Conservation (phyloP, 441 rosid species). For the Populus hybrid region DNA sequence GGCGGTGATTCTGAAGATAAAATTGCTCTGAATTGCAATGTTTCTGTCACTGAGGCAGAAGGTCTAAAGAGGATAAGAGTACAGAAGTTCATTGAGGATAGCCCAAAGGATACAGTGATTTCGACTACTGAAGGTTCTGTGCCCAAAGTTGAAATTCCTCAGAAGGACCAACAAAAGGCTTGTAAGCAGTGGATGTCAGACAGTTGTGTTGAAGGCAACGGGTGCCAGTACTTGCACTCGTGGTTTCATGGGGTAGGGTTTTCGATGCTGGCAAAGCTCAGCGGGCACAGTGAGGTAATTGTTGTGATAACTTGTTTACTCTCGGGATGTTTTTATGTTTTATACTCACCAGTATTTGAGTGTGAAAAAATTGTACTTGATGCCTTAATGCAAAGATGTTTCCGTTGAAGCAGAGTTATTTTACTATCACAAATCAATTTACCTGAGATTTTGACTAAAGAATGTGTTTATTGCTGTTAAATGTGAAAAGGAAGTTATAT, state of each 20-base stretch:
- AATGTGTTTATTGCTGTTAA: not conserved
- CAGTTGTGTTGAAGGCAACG: slow-evolving; percentile 46
- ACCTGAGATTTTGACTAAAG: not conserved
- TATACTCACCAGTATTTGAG: not conserved
- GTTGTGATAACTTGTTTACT: not conserved
- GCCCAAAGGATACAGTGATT: not conserved
- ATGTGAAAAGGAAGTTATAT: not conserved
- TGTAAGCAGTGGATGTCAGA: slow-evolving; percentile 47
- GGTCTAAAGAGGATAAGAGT: slow-evolving; percentile 1
- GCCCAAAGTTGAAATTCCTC: not conserved
- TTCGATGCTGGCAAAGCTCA: slow-evolving; percentile 41
- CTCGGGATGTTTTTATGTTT: not conserved
- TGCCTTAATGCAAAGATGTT: not conserved
- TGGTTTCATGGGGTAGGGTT: slow-evolving; percentile 47
- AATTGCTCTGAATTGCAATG: not conserved
- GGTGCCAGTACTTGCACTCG: slow-evolving; percentile 45
- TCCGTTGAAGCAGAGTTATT: not conserved
- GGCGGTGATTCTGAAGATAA: not conserved
- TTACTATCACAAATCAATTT: not conserved
- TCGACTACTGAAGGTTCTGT: not conserved
- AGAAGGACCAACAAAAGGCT: slow-evolving; percentile 7
- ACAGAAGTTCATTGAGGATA: not conserved
- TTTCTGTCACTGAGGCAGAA: not conserved
- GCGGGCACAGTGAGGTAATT: slow-evolving; percentile 50
- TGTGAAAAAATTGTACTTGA: not conserved